Evolutionary conservation across 2,329 filamentous ascomycete genomes (phyloP), one percentile per base, ranked within the genome.

Genomic region (Teratosphaeria gauchensis): DNA sequence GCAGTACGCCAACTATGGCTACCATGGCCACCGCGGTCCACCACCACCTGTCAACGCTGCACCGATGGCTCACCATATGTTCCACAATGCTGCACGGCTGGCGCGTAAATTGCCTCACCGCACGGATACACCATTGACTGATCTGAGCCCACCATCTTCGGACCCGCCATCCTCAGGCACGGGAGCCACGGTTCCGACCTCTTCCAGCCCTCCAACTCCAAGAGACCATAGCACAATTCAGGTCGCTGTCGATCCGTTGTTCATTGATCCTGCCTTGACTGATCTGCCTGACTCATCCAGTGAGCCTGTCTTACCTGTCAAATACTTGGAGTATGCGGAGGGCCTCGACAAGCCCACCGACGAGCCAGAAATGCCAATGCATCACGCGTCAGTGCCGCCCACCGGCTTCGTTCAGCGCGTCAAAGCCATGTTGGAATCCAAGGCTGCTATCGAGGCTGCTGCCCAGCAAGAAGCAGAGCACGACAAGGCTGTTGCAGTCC

Each of bases 371-470:
- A 65, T 68, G 33, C 69, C 71, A 46, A 61, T 66, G 4, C 63
- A 61, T 32, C 68, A 71, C 51, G 60, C 68, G 8, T 70, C 69
- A 2, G 65, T 69, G 1, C 68, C 73, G 9, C 70, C 70, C 2
- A 70, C 71, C 32, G 74, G 75, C 2, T 74, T 76, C 52, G 72
- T 76, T 11, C 71, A 74, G 58, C 72, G 69, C n/a, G 73, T 76
- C 61, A 75, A 72, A 59, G 73, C 71, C 5, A 73, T 77, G 59
- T 66, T 77, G 11, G 75, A 78, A 65, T 76, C 70, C 11, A 68
- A 69, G 54, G 70, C 69, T n/a, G 66, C 66, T 11, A 61, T 64
- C 12, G 69, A 72, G 30, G 64, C 65, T 9, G 65, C 66, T 28
- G 64, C 62, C 2, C 56, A 56, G 53, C 58, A 53, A 48, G 62